These are phyloP conservation scores for Thielaviopsis punctulata DNA, from an alignment of 2,329 filamentous ascomycete species.

Conservation along the genomic window DNA sequence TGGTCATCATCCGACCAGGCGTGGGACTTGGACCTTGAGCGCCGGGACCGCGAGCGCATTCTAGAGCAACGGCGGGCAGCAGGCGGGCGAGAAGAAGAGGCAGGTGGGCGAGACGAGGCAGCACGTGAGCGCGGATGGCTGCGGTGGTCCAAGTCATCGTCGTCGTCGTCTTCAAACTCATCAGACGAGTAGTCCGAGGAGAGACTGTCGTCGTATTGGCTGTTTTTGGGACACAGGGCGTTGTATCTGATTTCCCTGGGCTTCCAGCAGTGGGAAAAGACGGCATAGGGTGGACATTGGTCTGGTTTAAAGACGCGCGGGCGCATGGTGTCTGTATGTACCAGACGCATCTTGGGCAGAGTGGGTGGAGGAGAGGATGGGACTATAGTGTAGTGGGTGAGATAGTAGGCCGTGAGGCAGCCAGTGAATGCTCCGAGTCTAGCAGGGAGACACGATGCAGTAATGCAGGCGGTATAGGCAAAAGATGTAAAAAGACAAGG, in stretches of 20 bases:
- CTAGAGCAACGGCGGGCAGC: not conserved
- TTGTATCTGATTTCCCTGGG: constrained; percentile 4
- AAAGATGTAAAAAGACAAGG: not conserved
- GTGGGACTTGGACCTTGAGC: not conserved
- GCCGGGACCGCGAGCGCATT: constrained; percentile 1
- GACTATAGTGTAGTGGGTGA: not conserved
- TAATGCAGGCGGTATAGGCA: not conserved
- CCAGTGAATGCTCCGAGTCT: not conserved
- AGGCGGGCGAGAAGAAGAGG: not conserved
- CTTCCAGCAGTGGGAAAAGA: constrained; percentile 8
- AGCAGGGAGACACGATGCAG: not conserved
- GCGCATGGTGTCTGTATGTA: constrained; percentile 8
- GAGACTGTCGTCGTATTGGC: not conserved
- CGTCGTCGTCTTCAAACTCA: not conserved
- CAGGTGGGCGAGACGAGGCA: not conserved
- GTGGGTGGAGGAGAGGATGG: not conserved
- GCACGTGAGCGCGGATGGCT: not conserved
- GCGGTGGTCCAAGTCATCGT: not conserved
- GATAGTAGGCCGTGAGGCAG: not conserved
- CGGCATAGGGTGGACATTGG: constrained; percentile 7
- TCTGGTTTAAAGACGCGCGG: constrained; percentile 7
- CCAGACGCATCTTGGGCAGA: constrained; percentile 7
- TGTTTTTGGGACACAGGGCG: constrained; percentile 3
- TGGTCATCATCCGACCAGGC: not conserved
- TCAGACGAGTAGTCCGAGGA: not conserved